Base-by-base conservation (phyloP, 139 green algal genomes). In the Coelastrella sp. region DNA sequence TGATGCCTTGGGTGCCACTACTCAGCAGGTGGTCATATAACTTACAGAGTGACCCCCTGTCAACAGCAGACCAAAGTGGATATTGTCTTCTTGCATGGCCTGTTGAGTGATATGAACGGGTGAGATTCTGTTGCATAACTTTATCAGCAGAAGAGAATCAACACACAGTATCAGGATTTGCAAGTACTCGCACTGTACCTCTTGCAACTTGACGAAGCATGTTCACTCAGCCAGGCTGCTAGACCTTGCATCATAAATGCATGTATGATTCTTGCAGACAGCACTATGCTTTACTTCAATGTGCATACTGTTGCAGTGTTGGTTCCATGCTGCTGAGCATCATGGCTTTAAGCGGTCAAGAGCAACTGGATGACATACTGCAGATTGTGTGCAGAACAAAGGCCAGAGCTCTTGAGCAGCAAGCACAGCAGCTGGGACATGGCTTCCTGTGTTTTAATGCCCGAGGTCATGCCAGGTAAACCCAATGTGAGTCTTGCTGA, bases 1-100 rank as follows among this genome's bases (percentile, higher is more conserved):
- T 53, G 45, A 53, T 8, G 8, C 8, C 11, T 11, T 53, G 45
- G 8, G 45, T 57, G 45, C 45, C 15, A 57, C 15, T 13, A 23
- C 11, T 57, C 11, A n/a, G 48, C 23, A 41, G 50, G 50, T 5
- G 73, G 73, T n/a, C 32, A 81, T 15, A 81, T 81, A 7, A 50
- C 73, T 2, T 81, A 81, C 25, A 27, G 73, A 1, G 2, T 81
- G 23, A 81, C 73, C 15, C 5, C 19, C 5, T 23, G 30, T n/a
- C 62, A 40, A 23, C 67, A 76, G 8, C 67, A 76, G 17, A 17
- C 1, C 3, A 2, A 4, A 50, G 48, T 81, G 15, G 73, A 62
- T 81, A 40, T 75, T 2, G 51, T 84, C n/a, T 84, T 84, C 38
- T 4, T 84, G 25, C 78, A 84, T 30, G 78, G 78, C 0, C 60